Evolutionary conservation across 768 basidiomycete species (phyloP).

Genomic region (Pisolithus orientalis): DNA sequence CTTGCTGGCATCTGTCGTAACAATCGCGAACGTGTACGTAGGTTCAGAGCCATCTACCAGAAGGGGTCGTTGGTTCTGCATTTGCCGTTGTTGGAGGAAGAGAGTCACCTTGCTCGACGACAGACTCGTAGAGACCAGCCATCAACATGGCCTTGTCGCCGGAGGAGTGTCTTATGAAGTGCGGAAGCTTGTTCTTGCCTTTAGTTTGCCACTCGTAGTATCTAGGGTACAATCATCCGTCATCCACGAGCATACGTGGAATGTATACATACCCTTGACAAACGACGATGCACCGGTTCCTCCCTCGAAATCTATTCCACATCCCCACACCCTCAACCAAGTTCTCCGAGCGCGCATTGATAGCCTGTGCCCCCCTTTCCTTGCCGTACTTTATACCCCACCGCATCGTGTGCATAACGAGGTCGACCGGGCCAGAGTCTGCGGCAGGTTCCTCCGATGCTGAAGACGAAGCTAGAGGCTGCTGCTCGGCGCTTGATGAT

Average conservation of each 20-base stretch:
- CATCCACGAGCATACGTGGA: neutral
- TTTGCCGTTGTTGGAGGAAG: neutral
- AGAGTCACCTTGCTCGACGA: conserved; percentile 55
- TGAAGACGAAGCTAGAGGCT: too few relatives aligned
- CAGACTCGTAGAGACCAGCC: conserved; percentile 82
- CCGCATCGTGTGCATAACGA: conserved; percentile 75
- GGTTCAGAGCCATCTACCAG: conserved; percentile 44
- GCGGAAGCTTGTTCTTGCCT: conserved; percentile 71
- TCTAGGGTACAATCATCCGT: conserved; percentile 29
- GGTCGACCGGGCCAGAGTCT: conserved; percentile 2
- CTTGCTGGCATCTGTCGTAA: conserved; percentile 73
- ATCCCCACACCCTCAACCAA: conserved; percentile 70
- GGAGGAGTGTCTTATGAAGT: conserved; percentile 70
- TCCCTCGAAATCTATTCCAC: conserved; percentile 80
- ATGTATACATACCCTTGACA: conserved; percentile 55
- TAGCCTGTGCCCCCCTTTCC: conserved; percentile 64
- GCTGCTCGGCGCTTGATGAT: too few relatives aligned
- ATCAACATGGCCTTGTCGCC: conserved; percentile 61
- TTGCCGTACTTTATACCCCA: conserved; percentile 84
- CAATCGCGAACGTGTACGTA: conserved; percentile 81
- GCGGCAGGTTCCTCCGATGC: too few relatives aligned
- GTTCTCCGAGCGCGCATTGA: conserved; percentile 85
- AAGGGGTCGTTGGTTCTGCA: neutral
- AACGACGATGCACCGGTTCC: conserved; percentile 79
- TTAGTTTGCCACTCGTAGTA: conserved; percentile 96